Evolutionary conservation across 805 yeast genomes (phyloP), one percentile per base, ranked within the genome.

Genomic region (Lipomyces sp.): DNA sequence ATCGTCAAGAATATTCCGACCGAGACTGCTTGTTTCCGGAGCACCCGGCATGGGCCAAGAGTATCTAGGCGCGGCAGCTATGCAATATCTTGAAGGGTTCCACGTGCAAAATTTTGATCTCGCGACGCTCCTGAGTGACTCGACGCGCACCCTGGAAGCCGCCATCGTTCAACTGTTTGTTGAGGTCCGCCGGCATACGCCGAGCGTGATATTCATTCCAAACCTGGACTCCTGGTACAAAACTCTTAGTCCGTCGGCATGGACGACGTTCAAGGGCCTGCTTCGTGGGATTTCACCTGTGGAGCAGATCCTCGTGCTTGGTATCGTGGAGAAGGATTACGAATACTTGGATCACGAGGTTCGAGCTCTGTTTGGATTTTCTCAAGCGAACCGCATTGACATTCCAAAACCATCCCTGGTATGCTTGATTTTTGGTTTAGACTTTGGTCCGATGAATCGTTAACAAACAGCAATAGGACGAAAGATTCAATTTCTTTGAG

Each of bases 111-210:
- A 85, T 1, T 72, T 93, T 37, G 98, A 93, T 64, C 70, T 93
- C 50, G 85, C 89, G 1, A 75, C 83, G 6, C 65, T 93, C 47
- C 81, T 82, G 56, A 80, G 88, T 13, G 97, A 91, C 61, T 74
- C 91, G 6, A 80, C 88, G 0, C 73, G 86, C 61, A 79, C 95
- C 0, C 82, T 91, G 1, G 98, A 93, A 65, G 84, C 87, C 63
- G 77, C 85, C 0, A 75, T 89, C 19, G 86, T 91, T 26, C 96
- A 87, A 64, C 76, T 85, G 36, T 83, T 93, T 62, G 74, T 84
- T 21, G 98, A 93, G 68, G 93, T 95, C 4, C 79, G 86, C 57
- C 79, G 95, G 63, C 95, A 91, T 57, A 84, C 85, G 52, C 98
- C 98, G 0, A 79, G 95, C 7, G 83, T 93, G 14, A 70, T 93